These are phyloP conservation scores for Paraglomus brasilianum DNA, from an alignment of 192 early-diverging fungal species.

Conservation along the genomic window DNA sequence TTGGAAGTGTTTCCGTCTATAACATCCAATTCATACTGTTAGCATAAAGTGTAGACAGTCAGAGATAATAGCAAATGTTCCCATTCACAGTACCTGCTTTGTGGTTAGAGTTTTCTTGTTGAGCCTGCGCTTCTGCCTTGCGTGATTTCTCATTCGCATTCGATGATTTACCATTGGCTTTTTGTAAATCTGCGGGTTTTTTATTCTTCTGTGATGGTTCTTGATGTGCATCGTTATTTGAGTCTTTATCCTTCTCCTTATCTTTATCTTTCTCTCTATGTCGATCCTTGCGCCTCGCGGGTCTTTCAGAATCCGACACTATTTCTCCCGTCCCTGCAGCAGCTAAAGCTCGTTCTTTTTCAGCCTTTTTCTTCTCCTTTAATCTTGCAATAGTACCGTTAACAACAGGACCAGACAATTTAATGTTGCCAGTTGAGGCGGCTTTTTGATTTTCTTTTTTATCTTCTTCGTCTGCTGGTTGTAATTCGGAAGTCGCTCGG, in stretches of 20 bases:
- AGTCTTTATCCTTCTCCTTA: conserved; percentile 30
- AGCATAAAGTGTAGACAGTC: no score
- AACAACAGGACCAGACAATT: conserved; percentile 42
- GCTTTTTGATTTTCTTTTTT: conserved; percentile 26
- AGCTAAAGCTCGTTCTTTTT: neutral
- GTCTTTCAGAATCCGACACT: conserved; percentile 28
- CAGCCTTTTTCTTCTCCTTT: conserved; percentile 43
- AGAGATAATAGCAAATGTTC: no score
- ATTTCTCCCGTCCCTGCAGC: conserved; percentile 8
- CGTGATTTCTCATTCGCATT: conserved; percentile 10
- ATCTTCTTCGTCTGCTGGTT: conserved; percentile 35
- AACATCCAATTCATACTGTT: no score
- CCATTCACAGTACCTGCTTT: no score
- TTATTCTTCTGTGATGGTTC: conserved; percentile 11
- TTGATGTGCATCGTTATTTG: neutral
- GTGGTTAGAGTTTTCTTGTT: no score
- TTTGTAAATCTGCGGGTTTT: neutral
- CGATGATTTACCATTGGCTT: conserved; percentile 7
- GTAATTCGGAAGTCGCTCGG: neutral
- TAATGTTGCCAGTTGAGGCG: conserved; percentile 27
- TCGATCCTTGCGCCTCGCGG: neutral
- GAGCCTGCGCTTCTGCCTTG: neutral
- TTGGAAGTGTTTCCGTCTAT: neutral
- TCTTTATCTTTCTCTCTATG: conserved; percentile 34
- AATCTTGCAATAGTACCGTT: conserved; percentile 46